Base-by-base conservation (phyloP, 306 rosid genomes). In the Medicago arabica region DNA sequence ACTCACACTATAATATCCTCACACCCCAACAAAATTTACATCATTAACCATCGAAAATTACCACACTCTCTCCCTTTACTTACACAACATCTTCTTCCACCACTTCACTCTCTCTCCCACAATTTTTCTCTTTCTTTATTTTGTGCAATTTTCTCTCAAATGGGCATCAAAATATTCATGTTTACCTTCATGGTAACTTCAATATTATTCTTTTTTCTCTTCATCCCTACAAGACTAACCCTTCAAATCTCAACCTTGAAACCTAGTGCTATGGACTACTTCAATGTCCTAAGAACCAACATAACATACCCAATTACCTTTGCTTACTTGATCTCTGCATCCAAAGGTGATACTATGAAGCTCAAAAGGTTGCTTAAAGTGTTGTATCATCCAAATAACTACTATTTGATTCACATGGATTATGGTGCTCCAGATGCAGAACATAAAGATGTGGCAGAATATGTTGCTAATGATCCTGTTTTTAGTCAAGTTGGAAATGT, bases 361-460 rank as follows among this genome's bases (percentile, higher is more conserved):
- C 87, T 93, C 49, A 91, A 86, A 55, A 88, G 98, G 10, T 60
- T 89, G 79, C 47, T 93, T 2, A 75, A 65, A 21, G 97, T 89
- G 0, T 76, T 91, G 44, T 91, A 93, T 12, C 98, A 93, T 82
- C 98, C 98, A 1, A 97, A 88, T 0, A 93, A 93, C 74, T 87
- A 83, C 84, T 94, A 94, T 77, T 72, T 94, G 75, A 88, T 94
- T 68, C 98, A 94, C 72, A 64, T 91, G 86, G 98, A 94, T 75
- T 81, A 62, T 44, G 96, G 82, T 0, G 98, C 98, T 2, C 86
- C 97, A 8, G 76, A 82, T 39, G 60, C 66, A 2, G 96, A 94
- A 76, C 93, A 88, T 12, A 77, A 63, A 28, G 85, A 86, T 21
- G 47, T 94, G 39, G 90, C 88, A 6, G 76, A 85, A 17, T 86